A percentile compares a stretch with the other conserved stretches of the same genome.
Evolutionary conservation across 1,284 basidiomycete genomes (phyloP).

Genomic region (Microbotryomycetes sp.): DNA sequence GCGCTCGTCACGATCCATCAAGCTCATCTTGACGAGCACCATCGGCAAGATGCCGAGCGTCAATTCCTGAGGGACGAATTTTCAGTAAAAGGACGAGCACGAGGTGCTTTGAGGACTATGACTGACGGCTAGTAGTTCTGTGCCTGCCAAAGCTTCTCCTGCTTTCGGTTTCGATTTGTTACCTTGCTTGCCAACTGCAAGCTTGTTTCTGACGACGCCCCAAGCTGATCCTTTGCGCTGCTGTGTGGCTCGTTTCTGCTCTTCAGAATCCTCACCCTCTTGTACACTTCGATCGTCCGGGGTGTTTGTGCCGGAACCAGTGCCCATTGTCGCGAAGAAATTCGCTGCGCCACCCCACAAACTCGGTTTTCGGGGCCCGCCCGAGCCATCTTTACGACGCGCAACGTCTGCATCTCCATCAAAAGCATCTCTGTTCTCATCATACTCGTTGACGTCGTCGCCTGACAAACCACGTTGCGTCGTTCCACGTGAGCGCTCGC

Average conservation of each 20-base stretch:
- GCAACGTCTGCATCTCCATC: constrained; percentile 10
- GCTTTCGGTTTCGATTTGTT: constrained; percentile 25
- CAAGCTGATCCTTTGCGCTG: constrained; percentile 17
- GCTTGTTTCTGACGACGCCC: constrained; percentile 16
- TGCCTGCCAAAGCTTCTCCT: constrained; percentile 23
- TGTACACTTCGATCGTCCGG: constrained; percentile 9
- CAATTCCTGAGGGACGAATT: constrained; percentile 17
- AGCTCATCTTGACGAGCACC: constrained; percentile 32
- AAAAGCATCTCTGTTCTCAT: constrained; percentile 29
- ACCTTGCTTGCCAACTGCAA: constrained; percentile 4
- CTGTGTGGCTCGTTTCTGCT: background rate
- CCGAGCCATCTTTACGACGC: background rate
- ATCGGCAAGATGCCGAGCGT: constrained; percentile 29
- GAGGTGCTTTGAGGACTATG: background rate
- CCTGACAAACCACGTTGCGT: background rate
- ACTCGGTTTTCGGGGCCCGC: background rate
- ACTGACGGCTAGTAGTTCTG: constrained; percentile 28
- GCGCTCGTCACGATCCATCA: constrained; percentile 33
- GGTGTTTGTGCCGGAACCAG: constrained; percentile 16
- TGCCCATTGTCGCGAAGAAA: background rate
- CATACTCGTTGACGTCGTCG: constrained; percentile 11
- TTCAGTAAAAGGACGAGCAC: background rate
- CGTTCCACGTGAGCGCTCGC: background rate
- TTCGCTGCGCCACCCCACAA: background rate
- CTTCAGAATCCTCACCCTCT: constrained; percentile 5